These are phyloP conservation scores for Kodamaea kakaduensis DNA, from an alignment of 805 yeast species.

Conservation along the genomic window DNA sequence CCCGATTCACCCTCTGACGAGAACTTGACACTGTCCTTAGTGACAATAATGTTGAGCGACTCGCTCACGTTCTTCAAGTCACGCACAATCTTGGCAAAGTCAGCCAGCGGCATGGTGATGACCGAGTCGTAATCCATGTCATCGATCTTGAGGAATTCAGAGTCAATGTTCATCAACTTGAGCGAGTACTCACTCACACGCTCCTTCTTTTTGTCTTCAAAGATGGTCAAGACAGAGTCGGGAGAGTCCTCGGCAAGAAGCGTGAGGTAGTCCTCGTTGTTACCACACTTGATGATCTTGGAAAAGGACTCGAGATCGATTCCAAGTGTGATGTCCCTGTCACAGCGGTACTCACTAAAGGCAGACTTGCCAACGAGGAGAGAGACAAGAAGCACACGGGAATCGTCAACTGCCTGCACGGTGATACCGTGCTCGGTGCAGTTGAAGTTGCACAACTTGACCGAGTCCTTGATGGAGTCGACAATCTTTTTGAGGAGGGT, in stretches of 20 bases:
- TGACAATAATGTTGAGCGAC: slow-evolving; percentile 77
- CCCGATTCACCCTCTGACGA: slow-evolving; percentile 90
- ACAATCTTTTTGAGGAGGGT: slow-evolving; percentile 85
- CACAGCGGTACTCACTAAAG: slow-evolving; percentile 91
- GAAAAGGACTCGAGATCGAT: slow-evolving; percentile 82
- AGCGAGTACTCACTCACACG: slow-evolving; percentile 88
- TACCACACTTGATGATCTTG: slow-evolving; percentile 88
- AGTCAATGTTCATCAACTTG: slow-evolving; percentile 94
- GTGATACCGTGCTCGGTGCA: slow-evolving; percentile 94
- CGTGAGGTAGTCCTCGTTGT: slow-evolving; percentile 82
- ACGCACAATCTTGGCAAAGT: slow-evolving; percentile 84
- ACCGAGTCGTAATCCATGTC: slow-evolving; percentile 89
- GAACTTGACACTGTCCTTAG: slow-evolving; percentile 90
- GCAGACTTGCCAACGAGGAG: slow-evolving; percentile 84
- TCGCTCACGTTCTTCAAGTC: slow-evolving; percentile 86
- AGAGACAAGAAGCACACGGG: slow-evolving; percentile 90
- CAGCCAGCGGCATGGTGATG: slow-evolving; percentile 81
- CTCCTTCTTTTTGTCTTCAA: slow-evolving; percentile 89
- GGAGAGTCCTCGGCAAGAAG: slow-evolving; percentile 78
- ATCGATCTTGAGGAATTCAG: slow-evolving; percentile 89
- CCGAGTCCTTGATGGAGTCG: slow-evolving; percentile 92
- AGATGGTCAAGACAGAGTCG: slow-evolving; percentile 73
- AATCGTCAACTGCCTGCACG: slow-evolving; percentile 96
- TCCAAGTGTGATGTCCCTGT: slow-evolving; percentile 87
- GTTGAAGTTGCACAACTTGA: slow-evolving; percentile 92